Evolutionary conservation across 495 filamentous ascomycete species (phyloP), one percentile per base, ranked within the genome.

Genomic region (Immersiella caudata): DNA sequence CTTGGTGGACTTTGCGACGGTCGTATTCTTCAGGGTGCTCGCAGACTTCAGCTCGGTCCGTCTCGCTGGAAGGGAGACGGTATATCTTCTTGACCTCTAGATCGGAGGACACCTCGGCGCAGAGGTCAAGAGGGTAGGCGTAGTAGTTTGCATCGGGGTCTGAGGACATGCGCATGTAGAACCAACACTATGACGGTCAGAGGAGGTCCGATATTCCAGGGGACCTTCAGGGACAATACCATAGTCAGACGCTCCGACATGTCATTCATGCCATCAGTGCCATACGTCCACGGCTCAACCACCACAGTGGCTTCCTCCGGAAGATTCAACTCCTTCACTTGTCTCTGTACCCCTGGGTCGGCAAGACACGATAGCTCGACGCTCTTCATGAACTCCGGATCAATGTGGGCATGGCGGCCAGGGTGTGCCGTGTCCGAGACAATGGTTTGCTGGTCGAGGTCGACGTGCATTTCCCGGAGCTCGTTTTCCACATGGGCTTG

Each of bases 71-170:
- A 8, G 87, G 84, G 1, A 89, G 76, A 36, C 76, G 71, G 81
- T 88, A 72, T 72, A 86, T 78, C 71, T 89, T 70, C 70, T 85
- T 85, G 4, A 95, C 85, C 60, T 88, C 80, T 73, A 82, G 84
- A 29, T 84, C 81, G 1, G 82, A 83, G 67, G 87, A 86, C 59
- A 95, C 83, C 25, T 93, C 90, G 0, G 91, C 91, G 7, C 88
- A 91, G 67, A 95, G 88, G 22, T 87, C 82, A 67, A 92, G 83
- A 0, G 92, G 92, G 36, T 89, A 82, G 0, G 90, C 89, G 74
- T 95, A 95, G 68, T 93, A 88, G 73, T 93, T 93, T 52, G 83
- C 84, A 67, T 91, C 89, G 16, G 75, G 75, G 66, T 89, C 85
- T 7, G 72, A 64, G 8, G 86, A 83, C 67, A 88, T 82, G 35